A percentile compares a stretch with the other conserved stretches of the same genome.
Evolutionary conservation across 768 basidiomycete genomes (phyloP).

Genomic region (Leucogyrophana mollusca): DNA sequence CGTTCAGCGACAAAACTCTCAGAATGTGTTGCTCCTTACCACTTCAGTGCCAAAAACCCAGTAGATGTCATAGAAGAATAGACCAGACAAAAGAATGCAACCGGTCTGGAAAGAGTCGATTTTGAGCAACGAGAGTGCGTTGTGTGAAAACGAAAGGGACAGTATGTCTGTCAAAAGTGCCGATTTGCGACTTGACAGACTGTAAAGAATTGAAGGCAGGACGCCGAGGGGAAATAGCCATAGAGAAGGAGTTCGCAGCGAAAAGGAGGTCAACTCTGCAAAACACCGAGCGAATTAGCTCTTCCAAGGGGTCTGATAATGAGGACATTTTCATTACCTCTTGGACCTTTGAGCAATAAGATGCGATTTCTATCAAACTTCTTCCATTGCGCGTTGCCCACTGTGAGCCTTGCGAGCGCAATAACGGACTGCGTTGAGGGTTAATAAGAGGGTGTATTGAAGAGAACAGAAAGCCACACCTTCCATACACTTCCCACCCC

Average conservation of each 20-base stretch:
- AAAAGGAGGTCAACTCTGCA: conserved; percentile 38
- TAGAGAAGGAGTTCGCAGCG: conserved; percentile 58
- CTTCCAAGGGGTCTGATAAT: conserved; percentile 9
- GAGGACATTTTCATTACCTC: conserved; percentile 31
- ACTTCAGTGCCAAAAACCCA: conserved; percentile 92
- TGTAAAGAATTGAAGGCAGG: conserved; percentile 66
- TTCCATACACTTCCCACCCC: conserved; percentile 70
- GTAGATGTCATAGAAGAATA: conserved; percentile 94
- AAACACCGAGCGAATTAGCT: not conserved
- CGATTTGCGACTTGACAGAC: conserved; percentile 51
- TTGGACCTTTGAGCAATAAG: conserved; percentile 43
- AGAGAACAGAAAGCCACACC: conserved; percentile 32
- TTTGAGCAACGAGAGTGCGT: conserved; percentile 74
- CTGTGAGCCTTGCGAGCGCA: conserved; percentile 44
- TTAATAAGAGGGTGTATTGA: not conserved
- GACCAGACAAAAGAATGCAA: conserved; percentile 71
- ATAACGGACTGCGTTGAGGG: conserved; percentile 42
- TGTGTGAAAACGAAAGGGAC: conserved; percentile 77
- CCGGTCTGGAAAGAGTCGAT: conserved; percentile 92
- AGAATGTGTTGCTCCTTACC: conserved; percentile 41
- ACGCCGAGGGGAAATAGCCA: conserved; percentile 57
- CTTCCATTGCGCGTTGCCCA: conserved; percentile 59
- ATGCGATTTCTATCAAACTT: conserved; percentile 48
- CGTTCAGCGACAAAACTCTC: not conserved
- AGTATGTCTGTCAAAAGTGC: conserved; percentile 76